Conservation (phyloP, 805 yeast genomes). For the Candida oleophila region DNA sequence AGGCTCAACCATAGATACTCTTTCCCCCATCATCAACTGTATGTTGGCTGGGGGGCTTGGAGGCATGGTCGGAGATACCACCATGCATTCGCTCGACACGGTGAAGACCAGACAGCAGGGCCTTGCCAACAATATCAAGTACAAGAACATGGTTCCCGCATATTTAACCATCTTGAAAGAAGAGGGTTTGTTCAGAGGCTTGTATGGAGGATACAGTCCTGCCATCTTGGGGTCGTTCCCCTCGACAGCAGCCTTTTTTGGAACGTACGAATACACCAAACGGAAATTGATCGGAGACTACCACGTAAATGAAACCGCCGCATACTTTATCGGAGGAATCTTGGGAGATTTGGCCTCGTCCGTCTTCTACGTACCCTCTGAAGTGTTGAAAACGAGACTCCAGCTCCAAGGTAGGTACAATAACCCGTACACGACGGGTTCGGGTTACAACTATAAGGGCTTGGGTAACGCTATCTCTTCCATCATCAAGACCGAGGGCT, state of each 20-base stretch:
- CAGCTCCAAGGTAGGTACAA: conserved; percentile 90
- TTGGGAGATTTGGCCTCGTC: conserved; percentile 92
- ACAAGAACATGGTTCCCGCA: conserved; percentile 73
- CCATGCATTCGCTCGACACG: conserved; percentile 95
- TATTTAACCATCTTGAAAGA: conserved; percentile 71
- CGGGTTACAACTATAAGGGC: conserved; percentile 87
- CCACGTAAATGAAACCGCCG: conserved; percentile 69
- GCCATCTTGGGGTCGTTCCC: conserved; percentile 94
- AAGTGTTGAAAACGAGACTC: conserved; percentile 87
- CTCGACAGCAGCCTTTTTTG: conserved; percentile 90
- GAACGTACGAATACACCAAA: conserved; percentile 83
- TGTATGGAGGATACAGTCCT: conserved; percentile 90
- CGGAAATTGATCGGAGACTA: conserved; percentile 63
- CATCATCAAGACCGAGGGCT: conserved; percentile 70
- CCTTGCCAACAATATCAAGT: conserved; percentile 66
- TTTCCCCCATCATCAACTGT: conserved; percentile 54
- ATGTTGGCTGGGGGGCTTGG: conserved; percentile 93
- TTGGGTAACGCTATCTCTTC: conserved; percentile 66
- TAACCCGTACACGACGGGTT: conserved; percentile 64
- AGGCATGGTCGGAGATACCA: conserved; percentile 87
- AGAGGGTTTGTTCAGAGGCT: conserved; percentile 82
- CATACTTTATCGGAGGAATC: conserved; percentile 84
- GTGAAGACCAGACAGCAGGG: conserved; percentile 98
- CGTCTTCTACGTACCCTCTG: conserved; percentile 90
- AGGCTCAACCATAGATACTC: conserved; percentile 10